Evolutionary conservation across 2,329 filamentous ascomycete genomes (phyloP).

Genomic region (Dendrostoma leiphaemia): DNA sequence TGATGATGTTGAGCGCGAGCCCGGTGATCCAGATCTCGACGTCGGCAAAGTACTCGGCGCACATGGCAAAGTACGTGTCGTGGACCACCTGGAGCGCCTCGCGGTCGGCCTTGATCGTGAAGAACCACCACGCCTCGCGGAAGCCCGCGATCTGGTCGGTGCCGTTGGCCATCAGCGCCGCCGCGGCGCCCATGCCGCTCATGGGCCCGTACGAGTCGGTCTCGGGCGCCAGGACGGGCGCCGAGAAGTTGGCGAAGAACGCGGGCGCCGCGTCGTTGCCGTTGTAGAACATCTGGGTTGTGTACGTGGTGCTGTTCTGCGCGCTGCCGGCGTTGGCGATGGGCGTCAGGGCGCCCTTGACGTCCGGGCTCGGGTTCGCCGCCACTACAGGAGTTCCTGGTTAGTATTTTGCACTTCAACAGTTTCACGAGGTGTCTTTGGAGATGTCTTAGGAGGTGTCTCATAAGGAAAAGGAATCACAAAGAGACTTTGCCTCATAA

Average conservation of each 20-base stretch:
- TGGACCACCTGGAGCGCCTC: constrained; percentile 5
- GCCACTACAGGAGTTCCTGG: too few relatives aligned
- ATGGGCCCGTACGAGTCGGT: not conserved
- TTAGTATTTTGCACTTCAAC: too few relatives aligned
- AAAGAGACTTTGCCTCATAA: too few relatives aligned
- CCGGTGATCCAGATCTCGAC: constrained; percentile 1
- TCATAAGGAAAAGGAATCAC: too few relatives aligned
- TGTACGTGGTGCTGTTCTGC: not conserved
- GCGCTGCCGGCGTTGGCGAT: not conserved
- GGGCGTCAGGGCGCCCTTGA: constrained; percentile 4
- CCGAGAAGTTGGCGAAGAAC: constrained; percentile 6
- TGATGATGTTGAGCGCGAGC: constrained; percentile 1
- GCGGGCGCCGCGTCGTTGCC: constrained; percentile 1
- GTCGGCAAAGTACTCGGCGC: not conserved
- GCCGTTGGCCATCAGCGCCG: not conserved
- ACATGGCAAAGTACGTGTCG: constrained; percentile 6
- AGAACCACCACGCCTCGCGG: not conserved
- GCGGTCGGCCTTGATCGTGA: not conserved
- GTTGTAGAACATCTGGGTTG: constrained; percentile 7
- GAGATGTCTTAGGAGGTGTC: too few relatives aligned
- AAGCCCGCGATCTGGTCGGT: not conserved
- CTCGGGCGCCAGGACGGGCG: not conserved
- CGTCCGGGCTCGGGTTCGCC: constrained; percentile 4
- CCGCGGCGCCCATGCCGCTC: not conserved
- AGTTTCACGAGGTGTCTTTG: too few relatives aligned